These are phyloP conservation scores for Candida insectorum DNA, from an alignment of 805 yeast species.

Conservation along the genomic window DNA sequence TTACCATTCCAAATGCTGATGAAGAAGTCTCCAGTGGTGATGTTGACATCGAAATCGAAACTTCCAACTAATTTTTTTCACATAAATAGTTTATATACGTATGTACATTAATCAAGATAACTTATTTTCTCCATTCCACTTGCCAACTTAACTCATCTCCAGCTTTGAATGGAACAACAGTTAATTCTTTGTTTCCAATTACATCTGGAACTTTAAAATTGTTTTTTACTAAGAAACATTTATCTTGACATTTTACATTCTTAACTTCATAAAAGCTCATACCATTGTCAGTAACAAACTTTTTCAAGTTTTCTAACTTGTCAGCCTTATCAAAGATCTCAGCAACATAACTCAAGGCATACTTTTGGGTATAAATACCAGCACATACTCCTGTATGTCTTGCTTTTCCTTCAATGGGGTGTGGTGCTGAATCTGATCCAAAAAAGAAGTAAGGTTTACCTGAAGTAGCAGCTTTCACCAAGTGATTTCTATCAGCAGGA, in stretches of 20 bases:
- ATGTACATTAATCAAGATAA: constrained; percentile 4
- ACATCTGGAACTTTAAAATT: constrained; percentile 57
- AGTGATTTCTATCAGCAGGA: constrained; percentile 77
- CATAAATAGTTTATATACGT: not conserved
- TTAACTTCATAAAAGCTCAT: constrained; percentile 65
- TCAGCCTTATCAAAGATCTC: constrained; percentile 71
- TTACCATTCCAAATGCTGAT: constrained; percentile 36
- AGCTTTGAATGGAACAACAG: constrained; percentile 78
- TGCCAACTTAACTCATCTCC: constrained; percentile 73
- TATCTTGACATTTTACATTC: constrained; percentile 37
- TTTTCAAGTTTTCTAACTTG: constrained; percentile 61
- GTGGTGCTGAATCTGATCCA: constrained; percentile 99
- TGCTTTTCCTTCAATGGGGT: constrained; percentile 76
- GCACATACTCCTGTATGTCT: constrained; percentile 87
- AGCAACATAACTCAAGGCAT: constrained; percentile 80
- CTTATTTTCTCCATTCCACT: constrained; percentile 59
- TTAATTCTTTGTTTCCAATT: constrained; percentile 42
- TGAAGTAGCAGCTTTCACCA: constrained; percentile 83
- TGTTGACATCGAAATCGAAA: constrained; percentile 22
- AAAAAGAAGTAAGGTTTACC: constrained; percentile 93
- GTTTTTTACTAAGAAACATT: constrained; percentile 50
- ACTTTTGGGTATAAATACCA: constrained; percentile 93
- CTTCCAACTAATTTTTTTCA: not conserved
- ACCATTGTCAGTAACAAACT: constrained; percentile 77
- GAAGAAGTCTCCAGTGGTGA: constrained; percentile 18